A percentile compares a stretch with the other conserved stretches of the same genome.
phyloP scores from a whole-genome alignment of 2,329 filamentous ascomycete genomes.

The Apiospora malaysiana region DNA sequence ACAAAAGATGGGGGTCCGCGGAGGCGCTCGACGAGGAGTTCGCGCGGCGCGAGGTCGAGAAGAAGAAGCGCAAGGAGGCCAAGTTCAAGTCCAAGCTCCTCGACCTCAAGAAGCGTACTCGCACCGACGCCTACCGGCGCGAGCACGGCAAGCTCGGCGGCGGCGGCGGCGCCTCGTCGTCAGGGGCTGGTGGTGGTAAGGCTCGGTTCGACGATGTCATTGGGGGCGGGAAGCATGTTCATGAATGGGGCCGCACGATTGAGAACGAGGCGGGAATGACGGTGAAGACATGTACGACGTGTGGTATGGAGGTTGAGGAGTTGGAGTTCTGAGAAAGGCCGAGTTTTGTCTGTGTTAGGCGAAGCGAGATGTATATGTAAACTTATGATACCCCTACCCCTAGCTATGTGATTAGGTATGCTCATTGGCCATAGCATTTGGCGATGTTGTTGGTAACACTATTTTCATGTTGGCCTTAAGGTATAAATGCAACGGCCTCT shows the following conservation, averaged over 20 bases:
- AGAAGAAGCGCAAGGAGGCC: conserved; percentile 84
- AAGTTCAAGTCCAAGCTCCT: conserved; percentile 90
- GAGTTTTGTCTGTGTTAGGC: not conserved
- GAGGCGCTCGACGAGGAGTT: conserved; percentile 91
- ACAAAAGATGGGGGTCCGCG: conserved; percentile 85
- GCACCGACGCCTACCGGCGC: conserved; percentile 86
- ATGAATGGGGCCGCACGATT: conserved; percentile 81
- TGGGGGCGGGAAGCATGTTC: conserved; percentile 76
- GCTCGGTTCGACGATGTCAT: conserved; percentile 79
- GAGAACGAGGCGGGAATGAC: conserved; percentile 75
- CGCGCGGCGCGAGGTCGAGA: conserved; percentile 76
- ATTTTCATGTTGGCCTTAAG: too few species aligned
- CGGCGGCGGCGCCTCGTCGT: conserved; percentile 49
- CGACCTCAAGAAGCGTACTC: conserved; percentile 90
- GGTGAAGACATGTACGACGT: conserved; percentile 79
- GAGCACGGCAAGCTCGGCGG: conserved; percentile 61
- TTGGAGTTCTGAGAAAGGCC: conserved; percentile 62
- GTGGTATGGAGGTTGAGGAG: conserved; percentile 81
- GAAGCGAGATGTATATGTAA: not conserved
- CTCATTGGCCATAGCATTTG: too few species aligned
- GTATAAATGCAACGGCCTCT: too few species aligned
- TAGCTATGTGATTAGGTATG: too few species aligned
- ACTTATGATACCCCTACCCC: not conserved
- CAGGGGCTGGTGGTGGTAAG: conserved; percentile 43
- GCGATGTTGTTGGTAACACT: not conserved